Evolutionary conservation across 2,329 filamentous ascomycete species (phyloP).

Genomic region (Colletotrichum truncatum): DNA sequence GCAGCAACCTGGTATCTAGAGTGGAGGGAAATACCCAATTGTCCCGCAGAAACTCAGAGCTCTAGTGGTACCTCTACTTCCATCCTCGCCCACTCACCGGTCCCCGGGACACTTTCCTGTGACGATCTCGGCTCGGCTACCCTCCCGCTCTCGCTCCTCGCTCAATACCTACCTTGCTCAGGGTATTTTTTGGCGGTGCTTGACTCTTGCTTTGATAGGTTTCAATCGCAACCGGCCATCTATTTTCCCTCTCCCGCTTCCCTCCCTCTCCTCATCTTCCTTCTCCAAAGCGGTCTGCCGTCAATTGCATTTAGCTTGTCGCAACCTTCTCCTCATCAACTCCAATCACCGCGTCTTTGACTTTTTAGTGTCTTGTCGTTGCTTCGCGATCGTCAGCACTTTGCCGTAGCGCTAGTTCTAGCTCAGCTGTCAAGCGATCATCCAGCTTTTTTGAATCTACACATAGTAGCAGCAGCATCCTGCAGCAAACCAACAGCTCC

Average conservation of each 20-base stretch:
- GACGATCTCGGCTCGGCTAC: slow-evolving; percentile 29
- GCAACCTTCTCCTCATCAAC: slow-evolving; percentile 12
- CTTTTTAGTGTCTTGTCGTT: slow-evolving; percentile 13
- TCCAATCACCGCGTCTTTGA: neutral
- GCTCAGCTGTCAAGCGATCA: neutral
- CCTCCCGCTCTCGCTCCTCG: slow-evolving; percentile 19
- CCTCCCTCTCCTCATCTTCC: neutral
- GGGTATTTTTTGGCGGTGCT: slow-evolving; percentile 11
- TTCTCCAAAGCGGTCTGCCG: neutral
- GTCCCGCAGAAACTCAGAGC: slow-evolving; percentile 2
- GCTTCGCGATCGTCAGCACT: slow-evolving; percentile 24
- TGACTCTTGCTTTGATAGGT: slow-evolving; percentile 17
- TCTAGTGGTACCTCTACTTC: slow-evolving; percentile 19
- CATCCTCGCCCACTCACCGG: slow-evolving; percentile 9
- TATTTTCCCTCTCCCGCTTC: neutral
- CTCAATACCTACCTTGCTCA: neutral
- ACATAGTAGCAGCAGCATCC: neutral
- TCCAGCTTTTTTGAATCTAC: neutral
- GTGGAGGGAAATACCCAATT: neutral
- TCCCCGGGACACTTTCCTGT: slow-evolving; percentile 18
- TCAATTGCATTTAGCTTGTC: slow-evolving; percentile 1
- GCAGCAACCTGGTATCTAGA: neutral
- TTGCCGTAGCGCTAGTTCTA: slow-evolving; percentile 13
- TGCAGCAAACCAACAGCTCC: slow-evolving; percentile 22
- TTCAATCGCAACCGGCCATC: slow-evolving; percentile 27